Percentiles rank a stretch among this genome's conserved stretches.
Evolutionary conservation across 208 protist genomes (phyloP).

Genomic region (Leishmania mexicana): DNA sequence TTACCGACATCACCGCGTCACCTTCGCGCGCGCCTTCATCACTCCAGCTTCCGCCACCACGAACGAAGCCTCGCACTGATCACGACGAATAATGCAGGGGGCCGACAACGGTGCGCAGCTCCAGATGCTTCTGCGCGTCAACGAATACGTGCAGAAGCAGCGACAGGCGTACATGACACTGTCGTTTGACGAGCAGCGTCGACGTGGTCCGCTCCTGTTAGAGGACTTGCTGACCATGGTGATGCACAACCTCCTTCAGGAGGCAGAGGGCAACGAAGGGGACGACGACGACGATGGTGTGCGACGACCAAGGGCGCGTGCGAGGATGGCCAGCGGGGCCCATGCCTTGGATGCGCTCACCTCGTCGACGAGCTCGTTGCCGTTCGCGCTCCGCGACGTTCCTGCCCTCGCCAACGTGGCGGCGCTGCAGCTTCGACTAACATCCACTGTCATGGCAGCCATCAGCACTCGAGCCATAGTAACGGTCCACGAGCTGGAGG

Average conservation of each 20-base stretch:
- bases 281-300: neutral
- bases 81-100: neutral
- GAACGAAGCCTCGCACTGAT: neutral
- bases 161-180: slow-evolving; percentile 14
- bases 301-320: neutral
- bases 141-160: slow-evolving; percentile 13
- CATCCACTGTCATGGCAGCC: slow-evolving; percentile 48
- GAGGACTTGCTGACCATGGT: slow-evolving; percentile 16
- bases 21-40: neutral
- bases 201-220: slow-evolving; percentile 20
- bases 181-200: slow-evolving; percentile 17
- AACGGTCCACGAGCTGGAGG: slow-evolving; percentile 83
- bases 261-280: neutral
- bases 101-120: neutral
- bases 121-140: slow-evolving; percentile 13
- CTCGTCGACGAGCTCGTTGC: slow-evolving; percentile 28
- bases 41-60: neutral
- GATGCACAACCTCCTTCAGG: neutral
- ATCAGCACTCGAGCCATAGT: slow-evolving; percentile 73
- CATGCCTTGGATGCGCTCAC: neutral
- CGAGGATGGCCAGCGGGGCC: neutral
- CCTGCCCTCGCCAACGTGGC: slow-evolving; percentile 55
- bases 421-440: slow-evolving; percentile 53
- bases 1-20: neutral
- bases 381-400: slow-evolving; percentile 61